These are phyloP conservation scores for Fusarium illudens DNA, from an alignment of 2,329 filamentous ascomycete species.

Conservation along the genomic window DNA sequence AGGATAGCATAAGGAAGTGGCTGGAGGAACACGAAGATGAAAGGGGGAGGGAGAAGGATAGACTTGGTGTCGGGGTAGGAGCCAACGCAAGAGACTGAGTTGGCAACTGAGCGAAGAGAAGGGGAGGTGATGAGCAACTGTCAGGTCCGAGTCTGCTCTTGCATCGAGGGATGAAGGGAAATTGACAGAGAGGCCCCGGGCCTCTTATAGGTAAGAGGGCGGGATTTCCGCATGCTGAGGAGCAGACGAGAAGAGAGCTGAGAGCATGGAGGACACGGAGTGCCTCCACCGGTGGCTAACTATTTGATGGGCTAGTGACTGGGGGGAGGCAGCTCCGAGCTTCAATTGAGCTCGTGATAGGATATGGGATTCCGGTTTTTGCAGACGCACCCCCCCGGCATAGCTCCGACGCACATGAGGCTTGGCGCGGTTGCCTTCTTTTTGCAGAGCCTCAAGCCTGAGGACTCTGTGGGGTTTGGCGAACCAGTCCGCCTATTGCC, in stretches of 20 bases:
- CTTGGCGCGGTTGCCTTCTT: too few species aligned
- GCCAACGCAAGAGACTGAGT: neutral
- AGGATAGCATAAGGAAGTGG: neutral
- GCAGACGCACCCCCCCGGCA: too few species aligned
- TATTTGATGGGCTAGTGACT: neutral
- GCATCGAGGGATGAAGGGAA: neutral
- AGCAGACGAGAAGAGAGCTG: neutral
- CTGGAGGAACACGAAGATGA: neutral
- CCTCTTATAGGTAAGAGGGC: neutral
- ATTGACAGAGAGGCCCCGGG: neutral
- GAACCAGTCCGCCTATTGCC: too few species aligned
- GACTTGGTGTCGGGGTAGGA: neutral
- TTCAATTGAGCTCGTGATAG: neutral
- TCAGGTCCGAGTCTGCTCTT: neutral
- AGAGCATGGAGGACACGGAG: neutral
- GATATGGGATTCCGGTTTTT: too few species aligned
- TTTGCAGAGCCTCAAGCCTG: too few species aligned
- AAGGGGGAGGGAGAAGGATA: neutral
- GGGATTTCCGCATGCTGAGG: neutral
- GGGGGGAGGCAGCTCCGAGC: neutral
- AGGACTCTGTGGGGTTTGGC: too few species aligned
- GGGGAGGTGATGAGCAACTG: neutral
- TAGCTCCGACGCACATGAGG: too few species aligned
- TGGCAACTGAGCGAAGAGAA: neutral
- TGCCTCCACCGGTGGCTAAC: neutral